These are phyloP conservation scores for Loxodes magnus DNA, from an alignment of 73 alveolate genomes.

Conservation along the genomic window DNA sequence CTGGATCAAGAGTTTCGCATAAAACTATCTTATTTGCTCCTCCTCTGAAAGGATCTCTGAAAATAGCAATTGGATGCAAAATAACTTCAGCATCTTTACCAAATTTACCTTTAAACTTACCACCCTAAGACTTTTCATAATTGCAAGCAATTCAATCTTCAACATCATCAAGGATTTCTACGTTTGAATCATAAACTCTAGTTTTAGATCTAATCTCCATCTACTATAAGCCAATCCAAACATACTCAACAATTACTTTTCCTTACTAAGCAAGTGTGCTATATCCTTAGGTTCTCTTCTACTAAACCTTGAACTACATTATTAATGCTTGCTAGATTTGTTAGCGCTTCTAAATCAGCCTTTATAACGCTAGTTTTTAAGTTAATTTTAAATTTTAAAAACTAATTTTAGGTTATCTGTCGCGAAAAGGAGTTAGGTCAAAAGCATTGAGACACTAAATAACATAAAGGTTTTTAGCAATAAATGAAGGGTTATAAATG, in stretches of 20 bases:
- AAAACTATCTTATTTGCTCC: constrained; percentile 45
- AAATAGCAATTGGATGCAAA: constrained; percentile 74
- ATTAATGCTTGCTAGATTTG: too few relatives aligned
- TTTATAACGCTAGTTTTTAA: too few relatives aligned
- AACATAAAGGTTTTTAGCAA: too few relatives aligned
- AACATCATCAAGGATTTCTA: constrained; percentile 29
- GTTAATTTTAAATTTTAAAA: too few relatives aligned
- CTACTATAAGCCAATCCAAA: constrained; percentile 75
- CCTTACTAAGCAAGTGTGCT: too few relatives aligned
- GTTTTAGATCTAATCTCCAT: constrained; percentile 53
- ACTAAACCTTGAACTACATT: too few relatives aligned
- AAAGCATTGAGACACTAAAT: too few relatives aligned
- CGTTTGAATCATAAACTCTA: not conserved
- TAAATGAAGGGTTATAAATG: too few relatives aligned
- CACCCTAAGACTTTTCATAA: constrained; percentile 83
- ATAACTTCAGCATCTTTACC: constrained; percentile 80
- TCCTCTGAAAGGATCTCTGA: constrained; percentile 82
- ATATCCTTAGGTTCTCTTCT: too few relatives aligned
- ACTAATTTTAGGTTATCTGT: too few relatives aligned
- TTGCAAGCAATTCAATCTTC: constrained; percentile 83
- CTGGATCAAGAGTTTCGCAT: constrained; percentile 57
- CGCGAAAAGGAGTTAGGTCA: too few relatives aligned
- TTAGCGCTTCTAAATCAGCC: too few relatives aligned
- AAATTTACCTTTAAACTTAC: constrained; percentile 68
- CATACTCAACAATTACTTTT: constrained; percentile 43